phyloP scores from a whole-genome alignment of 768 basidiomycete genomes.

The Leccinellum luteum region DNA sequence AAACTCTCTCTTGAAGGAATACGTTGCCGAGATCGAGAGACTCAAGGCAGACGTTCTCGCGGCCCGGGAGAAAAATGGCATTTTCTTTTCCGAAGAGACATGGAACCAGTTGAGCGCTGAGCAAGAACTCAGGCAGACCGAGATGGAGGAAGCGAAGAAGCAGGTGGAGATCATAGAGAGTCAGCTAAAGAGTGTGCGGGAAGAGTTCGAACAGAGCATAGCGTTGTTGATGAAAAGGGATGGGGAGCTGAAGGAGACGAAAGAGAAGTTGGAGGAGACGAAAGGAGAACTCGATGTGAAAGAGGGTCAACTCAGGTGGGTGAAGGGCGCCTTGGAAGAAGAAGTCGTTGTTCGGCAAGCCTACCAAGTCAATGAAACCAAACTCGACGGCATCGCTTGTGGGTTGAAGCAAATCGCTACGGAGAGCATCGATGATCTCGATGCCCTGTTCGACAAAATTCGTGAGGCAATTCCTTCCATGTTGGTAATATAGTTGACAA shows the following conservation, averaged over 20 bases:
- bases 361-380: slow-evolving; percentile 69
- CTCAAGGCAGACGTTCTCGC: slow-evolving; percentile 88
- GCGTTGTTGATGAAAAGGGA: slow-evolving; percentile 71
- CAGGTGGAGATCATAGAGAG: slow-evolving; percentile 82
- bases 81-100: slow-evolving; percentile 87
- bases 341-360: slow-evolving; percentile 77
- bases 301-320: slow-evolving; percentile 55
- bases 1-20: slow-evolving; percentile 89
- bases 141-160: slow-evolving; percentile 78
- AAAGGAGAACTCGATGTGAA: slow-evolving; percentile 51
- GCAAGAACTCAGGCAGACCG: slow-evolving; percentile 72
- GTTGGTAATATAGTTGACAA: slow-evolving; percentile 6
- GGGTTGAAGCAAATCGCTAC: slow-evolving; percentile 61
- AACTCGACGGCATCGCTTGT: slow-evolving; percentile 68
- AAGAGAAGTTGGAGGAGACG: slow-evolving; percentile 51
- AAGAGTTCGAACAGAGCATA: slow-evolving; percentile 92
- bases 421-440: slow-evolving; percentile 71
- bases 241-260: slow-evolving; percentile 67
- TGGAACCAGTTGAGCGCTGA: slow-evolving; percentile 82
- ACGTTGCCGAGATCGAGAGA: slow-evolving; percentile 89
- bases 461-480: slow-evolving; percentile 45
- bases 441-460: slow-evolving; percentile 75
- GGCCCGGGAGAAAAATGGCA: slow-evolving; percentile 93
- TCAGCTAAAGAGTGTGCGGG: slow-evolving; percentile 73
- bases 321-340: slow-evolving; percentile 67